Conservation (phyloP, 2,329 filamentous ascomycete genomes). For the Aulographum hederae region DNA sequence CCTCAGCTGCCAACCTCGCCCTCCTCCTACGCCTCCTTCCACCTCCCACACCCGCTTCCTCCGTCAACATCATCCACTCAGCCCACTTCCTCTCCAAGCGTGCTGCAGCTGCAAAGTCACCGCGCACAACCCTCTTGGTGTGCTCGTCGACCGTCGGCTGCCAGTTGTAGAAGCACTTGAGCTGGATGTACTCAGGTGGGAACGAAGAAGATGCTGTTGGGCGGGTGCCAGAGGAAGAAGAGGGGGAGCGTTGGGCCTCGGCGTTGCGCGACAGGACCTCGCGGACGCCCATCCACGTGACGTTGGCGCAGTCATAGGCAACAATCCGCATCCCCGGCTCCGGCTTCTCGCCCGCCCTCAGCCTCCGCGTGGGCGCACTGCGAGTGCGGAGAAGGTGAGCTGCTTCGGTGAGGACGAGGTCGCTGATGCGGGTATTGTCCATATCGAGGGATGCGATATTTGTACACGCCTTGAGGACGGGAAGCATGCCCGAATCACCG, state of each 20-base stretch:
- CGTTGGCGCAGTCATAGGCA: slow-evolving; percentile 78
- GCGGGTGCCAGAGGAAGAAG: slow-evolving; percentile 9
- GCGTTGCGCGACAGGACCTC: slow-evolving; percentile 77
- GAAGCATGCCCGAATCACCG: slow-evolving; percentile 68
- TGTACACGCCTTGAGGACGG: slow-evolving; percentile 58
- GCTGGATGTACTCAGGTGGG: slow-evolving; percentile 59
- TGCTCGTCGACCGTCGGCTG: slow-evolving; percentile 92
- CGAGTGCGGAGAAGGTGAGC: slow-evolving; percentile 60
- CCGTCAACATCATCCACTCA: slow-evolving; percentile 80
- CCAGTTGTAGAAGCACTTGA: slow-evolving; percentile 92
- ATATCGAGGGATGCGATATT: slow-evolving; percentile 57
- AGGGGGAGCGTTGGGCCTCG: slow-evolving; percentile 37
- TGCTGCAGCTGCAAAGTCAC: slow-evolving; percentile 55
- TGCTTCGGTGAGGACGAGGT: slow-evolving; percentile 71
- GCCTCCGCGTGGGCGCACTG: slow-evolving; percentile 22
- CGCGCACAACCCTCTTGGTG: slow-evolving; percentile 63
- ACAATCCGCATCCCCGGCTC: slow-evolving; percentile 53
- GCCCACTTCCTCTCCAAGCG: slow-evolving; percentile 84
- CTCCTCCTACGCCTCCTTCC: slow-evolving; percentile 50
- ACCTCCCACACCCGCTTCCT: slow-evolving; percentile 59
- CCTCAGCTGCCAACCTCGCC: slow-evolving; percentile 61
- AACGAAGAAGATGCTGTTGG: slow-evolving; percentile 28
- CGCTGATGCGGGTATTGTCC: slow-evolving; percentile 85
- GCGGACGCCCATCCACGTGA: slow-evolving; percentile 82
- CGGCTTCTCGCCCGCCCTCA: slow-evolving; percentile 9